Conservation (phyloP, 2,329 filamentous ascomycete species). For the Hypoxylon sp. region DNA sequence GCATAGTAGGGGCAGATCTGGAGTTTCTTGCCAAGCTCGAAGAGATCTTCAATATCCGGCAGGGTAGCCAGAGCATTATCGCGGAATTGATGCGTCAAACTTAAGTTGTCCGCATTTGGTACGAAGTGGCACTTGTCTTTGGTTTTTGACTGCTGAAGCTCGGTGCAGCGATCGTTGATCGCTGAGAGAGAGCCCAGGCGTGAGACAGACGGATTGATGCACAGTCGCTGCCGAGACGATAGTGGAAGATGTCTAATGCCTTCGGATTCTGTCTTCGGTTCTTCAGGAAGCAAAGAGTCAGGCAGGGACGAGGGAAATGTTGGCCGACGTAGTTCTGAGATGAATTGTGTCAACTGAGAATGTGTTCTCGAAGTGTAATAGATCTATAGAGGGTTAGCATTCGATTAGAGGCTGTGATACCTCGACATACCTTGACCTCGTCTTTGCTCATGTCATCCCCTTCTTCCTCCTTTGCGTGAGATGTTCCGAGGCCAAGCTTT, state of each 20-base stretch:
- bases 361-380: slow-evolving; percentile 94
- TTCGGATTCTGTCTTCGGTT: slow-evolving; percentile 53
- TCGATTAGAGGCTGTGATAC: background rate
- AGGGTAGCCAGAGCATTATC: slow-evolving; percentile 85
- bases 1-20: slow-evolving; percentile 95
- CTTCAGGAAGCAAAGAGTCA: slow-evolving; percentile 44
- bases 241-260: slow-evolving; percentile 81
- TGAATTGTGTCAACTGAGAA: slow-evolving; percentile 89
- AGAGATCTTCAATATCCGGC: slow-evolving; percentile 92
- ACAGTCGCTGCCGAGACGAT: slow-evolving; percentile 85
- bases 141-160: slow-evolving; percentile 79
- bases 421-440: slow-evolving; percentile 67
- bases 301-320: slow-evolving; percentile 76
- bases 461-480: slow-evolving; percentile 47
- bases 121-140: slow-evolving; percentile 77
- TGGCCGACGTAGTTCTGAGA: slow-evolving; percentile 82
- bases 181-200: slow-evolving; percentile 75
- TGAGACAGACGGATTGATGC: slow-evolving; percentile 85
- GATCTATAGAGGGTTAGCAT: slow-evolving; percentile 57
- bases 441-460: slow-evolving; percentile 62
- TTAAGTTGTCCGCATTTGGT: slow-evolving; percentile 77
- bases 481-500: slow-evolving; percentile 61
- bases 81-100: slow-evolving; percentile 79
- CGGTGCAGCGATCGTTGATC: slow-evolving; percentile 92
- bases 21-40: slow-evolving; percentile 76